Percentiles rank a stretch among this genome's conserved stretches.
phyloP scores from a whole-genome alignment of 1,284 basidiomycete genomes.

The Coniophora puteana region DNA sequence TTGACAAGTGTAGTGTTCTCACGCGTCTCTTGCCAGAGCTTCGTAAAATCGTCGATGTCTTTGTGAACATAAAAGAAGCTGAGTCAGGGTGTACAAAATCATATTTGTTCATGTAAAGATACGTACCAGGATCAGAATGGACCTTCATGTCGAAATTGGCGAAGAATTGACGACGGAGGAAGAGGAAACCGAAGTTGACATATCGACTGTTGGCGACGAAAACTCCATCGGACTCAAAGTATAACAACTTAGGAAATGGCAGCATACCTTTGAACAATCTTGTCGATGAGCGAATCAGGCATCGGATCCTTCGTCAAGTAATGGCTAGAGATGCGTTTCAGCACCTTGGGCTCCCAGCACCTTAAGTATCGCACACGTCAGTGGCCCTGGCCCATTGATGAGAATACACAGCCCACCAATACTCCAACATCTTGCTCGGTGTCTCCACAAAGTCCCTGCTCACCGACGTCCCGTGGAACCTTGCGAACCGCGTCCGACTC shows the following conservation, averaged over 20 bases:
- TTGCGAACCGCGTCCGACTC: conserved; percentile 61
- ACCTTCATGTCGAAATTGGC: conserved; percentile 75
- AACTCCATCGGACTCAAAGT: conserved; percentile 62
- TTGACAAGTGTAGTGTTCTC: conserved; percentile 63
- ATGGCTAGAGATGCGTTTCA: too few species aligned
- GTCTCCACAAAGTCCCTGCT: conserved; percentile 80
- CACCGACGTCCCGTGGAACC: conserved; percentile 75
- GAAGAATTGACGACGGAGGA: conserved; percentile 76
- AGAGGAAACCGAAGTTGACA: conserved; percentile 72
- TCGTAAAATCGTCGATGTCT: conserved; percentile 62
- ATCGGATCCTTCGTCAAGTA: conserved; percentile 66
- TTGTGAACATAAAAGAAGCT: conserved; percentile 5
- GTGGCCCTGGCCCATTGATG: too few species aligned
- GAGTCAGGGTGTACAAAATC: too few species aligned
- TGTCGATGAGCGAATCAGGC: conserved; percentile 63
- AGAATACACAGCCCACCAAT: conserved; percentile 67
- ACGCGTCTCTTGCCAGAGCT: conserved; percentile 62
- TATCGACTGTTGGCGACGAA: conserved; percentile 60
- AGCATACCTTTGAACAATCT: conserved; percentile 66
- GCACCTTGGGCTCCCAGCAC: conserved; percentile 71
- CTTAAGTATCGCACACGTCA: conserved; percentile 24
- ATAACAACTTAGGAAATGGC: conserved; percentile 14
- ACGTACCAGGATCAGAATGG: conserved; percentile 57
- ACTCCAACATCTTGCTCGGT: conserved; percentile 82
- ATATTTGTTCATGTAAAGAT: too few species aligned